Conservation (phyloP, 1,139 yeast genomes). For the Blastobotrys illinoisensis region DNA sequence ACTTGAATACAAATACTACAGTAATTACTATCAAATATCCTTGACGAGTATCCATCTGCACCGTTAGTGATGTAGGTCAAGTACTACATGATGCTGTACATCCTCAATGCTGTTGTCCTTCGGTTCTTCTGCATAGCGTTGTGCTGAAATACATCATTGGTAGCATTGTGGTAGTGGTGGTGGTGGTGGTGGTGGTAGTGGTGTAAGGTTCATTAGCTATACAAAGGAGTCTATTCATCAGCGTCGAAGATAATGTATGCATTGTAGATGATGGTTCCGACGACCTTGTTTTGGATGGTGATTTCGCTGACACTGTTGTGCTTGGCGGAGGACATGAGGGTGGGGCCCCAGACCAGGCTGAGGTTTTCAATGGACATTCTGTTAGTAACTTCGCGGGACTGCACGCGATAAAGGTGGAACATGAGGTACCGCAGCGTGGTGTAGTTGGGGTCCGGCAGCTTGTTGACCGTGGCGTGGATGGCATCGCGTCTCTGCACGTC, state of each 20-base stretch:
- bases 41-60: too few relatives aligned
- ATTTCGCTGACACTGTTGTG: constrained; percentile 70
- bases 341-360: constrained; percentile 94
- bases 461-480: constrained; percentile 80
- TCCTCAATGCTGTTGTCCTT: too few relatives aligned
- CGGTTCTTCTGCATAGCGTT: too few relatives aligned
- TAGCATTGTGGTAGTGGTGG: too few relatives aligned
- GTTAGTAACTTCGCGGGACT: constrained; percentile 56
- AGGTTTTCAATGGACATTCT: constrained; percentile 77
- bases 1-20: too few relatives aligned
- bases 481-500: constrained; percentile 57
- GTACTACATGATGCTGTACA: too few relatives aligned
- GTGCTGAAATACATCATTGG: too few relatives aligned
- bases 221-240: constrained; percentile 31
- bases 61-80: too few relatives aligned
- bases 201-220: too few relatives aligned
- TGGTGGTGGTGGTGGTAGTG: too few relatives aligned
- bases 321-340: constrained; percentile 55
- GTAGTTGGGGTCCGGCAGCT: constrained; percentile 90
- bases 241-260: constrained; percentile 88
- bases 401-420: constrained; percentile 77
- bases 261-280: constrained; percentile 76
- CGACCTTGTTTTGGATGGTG: constrained; percentile 71
- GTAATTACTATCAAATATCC: too few relatives aligned
- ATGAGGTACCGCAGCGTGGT: constrained; percentile 80